Base-by-base conservation (phyloP, 352 stramenopile species). In the Phytophthora tubulina region DNA sequence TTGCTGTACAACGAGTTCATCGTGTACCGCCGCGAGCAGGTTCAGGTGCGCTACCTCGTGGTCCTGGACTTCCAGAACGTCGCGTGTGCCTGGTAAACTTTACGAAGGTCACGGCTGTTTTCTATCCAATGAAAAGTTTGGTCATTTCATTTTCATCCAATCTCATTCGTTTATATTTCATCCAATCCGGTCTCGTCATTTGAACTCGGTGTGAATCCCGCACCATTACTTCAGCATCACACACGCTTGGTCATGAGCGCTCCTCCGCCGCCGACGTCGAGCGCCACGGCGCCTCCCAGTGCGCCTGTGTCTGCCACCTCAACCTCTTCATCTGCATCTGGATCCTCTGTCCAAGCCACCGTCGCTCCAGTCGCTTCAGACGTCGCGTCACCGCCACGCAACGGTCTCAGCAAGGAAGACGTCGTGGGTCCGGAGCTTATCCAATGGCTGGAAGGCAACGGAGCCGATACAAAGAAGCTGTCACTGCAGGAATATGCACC, bases 401-500 rank as follows among this genome's bases (percentile, higher is more conserved):
- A 79, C 27, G 68, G 58, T 3, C 17, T 71, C 4, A 54, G 11
- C 2, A 50, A 70, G 31, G 70, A 72, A 32, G 87, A 91, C 56
- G 81, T 76, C 3, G 80, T 89, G 13, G 84, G 88, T 10, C 81
- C 75, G 38, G 84, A 92, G 53, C 76, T 96, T 15, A 86, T 94
- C 51, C 72, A 85, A 49, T 96, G 89, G 89, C 84, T 96, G 4
- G 86, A 92, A 51, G 53, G 56, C 15, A 87, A 80, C 64, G 84
- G 82, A 50, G 89, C 89, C 61, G 89, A 96, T 52, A 86, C 85
- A 27, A 89, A 84, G 68, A 95, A 96, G 69, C 77, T 96, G 14
- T 46, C 70, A 64, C 81, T 96, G 67, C 80, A 96, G 61, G 84
- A 96, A 63, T 98, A 98, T 69, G 93, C 91, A 58, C 89, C 91